These are phyloP conservation scores for Tetrapisispora pingtungensis DNA, from an alignment of 805 yeast genomes.

Conservation along the genomic window DNA sequence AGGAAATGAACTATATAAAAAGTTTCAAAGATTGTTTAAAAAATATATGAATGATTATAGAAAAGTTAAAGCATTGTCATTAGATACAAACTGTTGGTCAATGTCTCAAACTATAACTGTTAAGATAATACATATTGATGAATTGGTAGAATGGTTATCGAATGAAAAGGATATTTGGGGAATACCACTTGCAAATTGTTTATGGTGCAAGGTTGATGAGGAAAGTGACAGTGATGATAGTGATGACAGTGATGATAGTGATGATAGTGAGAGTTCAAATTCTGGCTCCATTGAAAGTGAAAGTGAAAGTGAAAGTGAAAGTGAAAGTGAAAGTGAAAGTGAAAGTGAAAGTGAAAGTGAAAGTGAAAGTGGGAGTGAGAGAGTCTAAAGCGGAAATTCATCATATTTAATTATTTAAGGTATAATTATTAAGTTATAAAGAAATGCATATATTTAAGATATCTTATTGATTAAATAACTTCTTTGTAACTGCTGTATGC, in stretches of 20 bases:
- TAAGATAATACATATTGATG: conserved; percentile 52
- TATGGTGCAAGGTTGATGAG: conserved; percentile 21
- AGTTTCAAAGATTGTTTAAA: conserved; percentile 44
- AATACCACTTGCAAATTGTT: conserved; percentile 60
- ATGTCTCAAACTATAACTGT: conserved; percentile 13
- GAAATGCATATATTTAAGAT: not conserved
- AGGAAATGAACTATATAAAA: conserved; percentile 34
- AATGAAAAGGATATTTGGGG: conserved; percentile 56
- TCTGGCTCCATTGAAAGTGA: too few species aligned
- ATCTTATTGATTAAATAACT: not conserved
- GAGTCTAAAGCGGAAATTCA: not conserved
- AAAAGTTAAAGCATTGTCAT: conserved; percentile 44
- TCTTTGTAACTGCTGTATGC: not conserved
- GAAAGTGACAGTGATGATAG: conserved; percentile 19
- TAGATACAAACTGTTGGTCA: conserved; percentile 30
- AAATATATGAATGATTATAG: conserved; percentile 55
- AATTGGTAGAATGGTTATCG: conserved; percentile 54
- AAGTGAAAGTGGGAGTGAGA: conserved; percentile 2
- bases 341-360: not conserved
- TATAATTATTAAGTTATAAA: not conserved
- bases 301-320: conserved; percentile 3
- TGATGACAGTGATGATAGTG: conserved; percentile 3
- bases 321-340: conserved; percentile 1
- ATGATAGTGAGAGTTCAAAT: too few species aligned
- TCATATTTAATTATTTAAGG: not conserved